phyloP scores from a whole-genome alignment of 2,329 filamentous ascomycete species.

The Aspergillus novoparasiticus region DNA sequence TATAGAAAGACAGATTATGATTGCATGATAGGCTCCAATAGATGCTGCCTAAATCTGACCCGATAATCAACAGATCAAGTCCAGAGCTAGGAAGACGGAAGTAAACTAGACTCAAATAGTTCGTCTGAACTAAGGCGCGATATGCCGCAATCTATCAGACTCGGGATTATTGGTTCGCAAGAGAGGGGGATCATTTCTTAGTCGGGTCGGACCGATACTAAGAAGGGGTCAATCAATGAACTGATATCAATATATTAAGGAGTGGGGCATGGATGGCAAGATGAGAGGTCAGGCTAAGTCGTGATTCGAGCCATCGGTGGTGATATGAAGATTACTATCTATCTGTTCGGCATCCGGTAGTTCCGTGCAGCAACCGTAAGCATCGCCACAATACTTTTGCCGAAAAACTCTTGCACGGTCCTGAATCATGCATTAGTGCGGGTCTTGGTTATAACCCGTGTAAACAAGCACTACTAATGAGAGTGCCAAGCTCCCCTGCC shows the following conservation, averaged over 20 bases:
- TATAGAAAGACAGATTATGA: not conserved
- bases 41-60: too few species aligned
- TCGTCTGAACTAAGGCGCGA: not conserved
- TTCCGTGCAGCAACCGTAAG: not conserved
- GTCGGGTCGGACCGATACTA: not conserved
- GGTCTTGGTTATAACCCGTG: not conserved
- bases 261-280: not conserved
- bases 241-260: not conserved
- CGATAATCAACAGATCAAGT: not conserved
- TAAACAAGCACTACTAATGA: not conserved
- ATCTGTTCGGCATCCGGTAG: not conserved
- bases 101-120: not conserved
- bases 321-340: not conserved
- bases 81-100: not conserved
- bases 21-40: not conserved
- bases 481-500: not conserved
- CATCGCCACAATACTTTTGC: not conserved
- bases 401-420: not conserved
- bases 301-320: not conserved
- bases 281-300: not conserved
- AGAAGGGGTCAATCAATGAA: not conserved
- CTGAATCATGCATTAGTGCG: not conserved
- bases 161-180: not conserved
- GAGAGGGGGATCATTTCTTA: not conserved
- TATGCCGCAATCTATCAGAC: not conserved